Percentiles rank a stretch among this genome's conserved stretches.
Conservation (phyloP, 306 rosid genomes). For the Hylodesmum podocarpum region DNA sequence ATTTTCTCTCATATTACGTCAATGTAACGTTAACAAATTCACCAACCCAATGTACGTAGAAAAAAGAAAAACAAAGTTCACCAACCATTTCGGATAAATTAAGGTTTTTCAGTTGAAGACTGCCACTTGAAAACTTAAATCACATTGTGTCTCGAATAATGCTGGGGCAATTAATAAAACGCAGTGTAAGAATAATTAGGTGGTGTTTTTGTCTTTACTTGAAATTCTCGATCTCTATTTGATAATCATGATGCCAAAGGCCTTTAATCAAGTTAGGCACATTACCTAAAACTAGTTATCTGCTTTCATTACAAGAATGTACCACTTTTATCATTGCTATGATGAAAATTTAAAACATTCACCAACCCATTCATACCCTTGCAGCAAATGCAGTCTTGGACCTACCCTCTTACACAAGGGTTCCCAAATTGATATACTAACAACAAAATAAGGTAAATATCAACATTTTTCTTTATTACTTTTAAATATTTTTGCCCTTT, state of each 20-base stretch:
- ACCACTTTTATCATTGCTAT: conserved; percentile 21
- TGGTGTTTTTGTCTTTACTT: background rate
- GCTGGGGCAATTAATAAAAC: background rate
- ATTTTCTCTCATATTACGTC: background rate
- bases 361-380: conserved; percentile 23
- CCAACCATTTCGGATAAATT: background rate
- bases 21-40: background rate
- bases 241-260: conserved; percentile 26
- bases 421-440: background rate
- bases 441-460: background rate
- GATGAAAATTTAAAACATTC: conserved; percentile 28
- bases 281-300: conserved; percentile 23
- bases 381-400: conserved; percentile 13
- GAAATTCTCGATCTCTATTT: background rate
- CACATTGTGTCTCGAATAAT: background rate
- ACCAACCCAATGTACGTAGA: no score
- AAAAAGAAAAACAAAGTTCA: no score
- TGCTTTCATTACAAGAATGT: background rate
- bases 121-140: background rate
- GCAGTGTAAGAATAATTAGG: background rate
- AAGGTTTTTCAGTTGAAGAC: background rate
- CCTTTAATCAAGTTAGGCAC: conserved; percentile 28
- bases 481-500: conserved; percentile 15
- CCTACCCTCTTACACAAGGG: background rate
- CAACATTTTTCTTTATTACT: background rate